Percentiles rank a stretch among this genome's conserved stretches.
Evolutionary conservation across 2,329 filamentous ascomycete species (phyloP).

Genomic region (Fusarium pseudonygamai): DNA sequence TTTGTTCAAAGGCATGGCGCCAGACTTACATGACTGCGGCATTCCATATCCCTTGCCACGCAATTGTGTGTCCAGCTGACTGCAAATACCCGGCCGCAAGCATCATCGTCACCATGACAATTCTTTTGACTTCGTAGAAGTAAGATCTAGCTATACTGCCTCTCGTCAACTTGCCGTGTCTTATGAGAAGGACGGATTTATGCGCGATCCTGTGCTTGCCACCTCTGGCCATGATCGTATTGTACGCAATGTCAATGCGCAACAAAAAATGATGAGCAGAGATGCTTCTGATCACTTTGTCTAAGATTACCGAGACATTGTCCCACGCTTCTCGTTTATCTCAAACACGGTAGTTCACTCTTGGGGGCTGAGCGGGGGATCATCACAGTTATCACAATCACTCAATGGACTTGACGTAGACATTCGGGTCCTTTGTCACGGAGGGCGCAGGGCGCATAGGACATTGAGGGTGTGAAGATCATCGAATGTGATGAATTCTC

Average conservation of each 20-base stretch:
- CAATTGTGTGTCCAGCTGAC: not conserved
- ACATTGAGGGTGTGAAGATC: not conserved
- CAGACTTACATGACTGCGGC: not conserved
- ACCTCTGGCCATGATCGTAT: not conserved
- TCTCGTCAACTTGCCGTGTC: not conserved
- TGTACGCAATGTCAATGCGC: not conserved
- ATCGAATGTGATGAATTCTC: not conserved
- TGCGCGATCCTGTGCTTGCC: not conserved
- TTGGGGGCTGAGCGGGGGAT: not conserved
- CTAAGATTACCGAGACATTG: not conserved
- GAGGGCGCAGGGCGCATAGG: not conserved
- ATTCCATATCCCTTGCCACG: conserved; percentile 26
- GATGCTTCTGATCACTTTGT: not conserved
- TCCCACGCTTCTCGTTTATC: not conserved
- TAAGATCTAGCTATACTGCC: not conserved
- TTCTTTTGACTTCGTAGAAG: not conserved
- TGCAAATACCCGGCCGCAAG: conserved; percentile 9
- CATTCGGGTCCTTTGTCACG: not conserved
- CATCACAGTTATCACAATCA: not conserved
- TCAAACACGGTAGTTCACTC: not conserved
- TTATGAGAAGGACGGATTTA: not conserved
- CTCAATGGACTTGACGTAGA: not conserved
- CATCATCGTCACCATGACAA: conserved; percentile 2
- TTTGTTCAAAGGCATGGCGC: conserved; percentile 12
- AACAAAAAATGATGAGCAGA: not conserved